A percentile compares a stretch with the other conserved stretches of the same genome.
Conservation (phyloP, 768 basidiomycete species). For the Rhizopogon salebrosus region DNA sequence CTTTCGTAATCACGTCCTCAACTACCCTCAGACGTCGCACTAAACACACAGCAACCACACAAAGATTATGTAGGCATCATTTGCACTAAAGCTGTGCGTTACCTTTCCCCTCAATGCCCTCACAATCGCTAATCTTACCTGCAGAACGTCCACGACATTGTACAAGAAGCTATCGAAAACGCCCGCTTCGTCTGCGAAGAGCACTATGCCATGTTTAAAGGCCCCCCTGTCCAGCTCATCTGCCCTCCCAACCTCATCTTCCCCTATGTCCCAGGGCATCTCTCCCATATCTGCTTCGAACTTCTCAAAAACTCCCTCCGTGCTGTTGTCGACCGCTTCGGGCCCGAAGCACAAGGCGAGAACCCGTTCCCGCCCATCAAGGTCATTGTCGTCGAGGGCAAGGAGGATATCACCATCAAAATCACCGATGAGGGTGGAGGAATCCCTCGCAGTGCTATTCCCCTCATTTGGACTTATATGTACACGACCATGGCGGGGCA, state of each 20-base stretch:
- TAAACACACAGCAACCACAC: slow-evolving; percentile 89
- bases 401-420: slow-evolving; percentile 98
- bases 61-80: slow-evolving; percentile 95
- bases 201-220: slow-evolving; percentile 93
- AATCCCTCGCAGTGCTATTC: slow-evolving; percentile 80
- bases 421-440: slow-evolving; percentile 97
- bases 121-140: slow-evolving; percentile 3
- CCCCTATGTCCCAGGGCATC: slow-evolving; percentile 93
- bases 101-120: background rate
- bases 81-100: slow-evolving; percentile 80
- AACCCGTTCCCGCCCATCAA: slow-evolving; percentile 76
- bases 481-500: slow-evolving; percentile 79
- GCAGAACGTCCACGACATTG: slow-evolving; percentile 92
- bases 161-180: slow-evolving; percentile 98
- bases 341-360: slow-evolving; percentile 42
- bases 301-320: slow-evolving; percentile 96
- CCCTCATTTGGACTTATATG: slow-evolving; percentile 99
- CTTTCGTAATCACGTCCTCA: slow-evolving; percentile 1
- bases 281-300: slow-evolving; percentile 96
- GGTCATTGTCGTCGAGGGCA: slow-evolving; percentile 94
- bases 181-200: slow-evolving; percentile 93
- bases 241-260: slow-evolving; percentile 85
- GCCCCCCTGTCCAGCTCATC: slow-evolving; percentile 93
- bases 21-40: slow-evolving; percentile 68
- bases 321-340: slow-evolving; percentile 91